Evolutionary conservation across 257 asterid genomes (phyloP).

Genomic region (Asclepias syriaca): DNA sequence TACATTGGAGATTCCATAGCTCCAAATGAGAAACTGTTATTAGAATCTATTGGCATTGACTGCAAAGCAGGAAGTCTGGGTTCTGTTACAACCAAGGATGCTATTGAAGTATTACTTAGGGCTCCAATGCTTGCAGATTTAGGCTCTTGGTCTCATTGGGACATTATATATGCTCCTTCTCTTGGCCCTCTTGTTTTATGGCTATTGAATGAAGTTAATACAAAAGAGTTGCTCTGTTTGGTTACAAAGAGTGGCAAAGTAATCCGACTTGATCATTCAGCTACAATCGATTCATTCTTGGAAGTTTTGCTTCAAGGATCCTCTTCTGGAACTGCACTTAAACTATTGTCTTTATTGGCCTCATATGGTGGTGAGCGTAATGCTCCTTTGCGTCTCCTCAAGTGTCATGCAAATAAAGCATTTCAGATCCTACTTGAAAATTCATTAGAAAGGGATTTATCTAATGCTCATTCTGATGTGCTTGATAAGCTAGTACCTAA

Average conservation of each 20-base stretch:
- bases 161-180: conserved; percentile 66
- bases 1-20: conserved; percentile 24
- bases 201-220: conserved; percentile 72
- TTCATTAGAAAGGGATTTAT: conserved; percentile 32
- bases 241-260: conserved; percentile 74
- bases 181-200: conserved; percentile 85
- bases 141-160: conserved; percentile 89
- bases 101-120: conserved; percentile 54
- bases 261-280: conserved; percentile 75
- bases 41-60: conserved; percentile 26
- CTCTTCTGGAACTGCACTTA: conserved; percentile 71
- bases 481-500: conserved; percentile 25
- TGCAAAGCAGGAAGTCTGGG: conserved; percentile 33
- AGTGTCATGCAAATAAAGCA: conserved; percentile 64
- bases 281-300: conserved; percentile 62
- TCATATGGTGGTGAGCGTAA: conserved; percentile 77
- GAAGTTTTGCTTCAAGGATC: conserved; percentile 57
- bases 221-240: conserved; percentile 66
- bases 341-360: conserved; percentile 63
- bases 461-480: conserved; percentile 19
- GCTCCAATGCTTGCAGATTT: conserved; percentile 92
- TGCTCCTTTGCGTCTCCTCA: conserved; percentile 68
- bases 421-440: conserved; percentile 55
- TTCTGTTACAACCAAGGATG: conserved; percentile 57
- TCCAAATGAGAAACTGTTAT: conserved; percentile 28